Percentiles rank a stretch among this genome's conserved stretches.
Conservation (phyloP, 2,329 filamentous ascomycete genomes). For the Aspergillus tamarii region DNA sequence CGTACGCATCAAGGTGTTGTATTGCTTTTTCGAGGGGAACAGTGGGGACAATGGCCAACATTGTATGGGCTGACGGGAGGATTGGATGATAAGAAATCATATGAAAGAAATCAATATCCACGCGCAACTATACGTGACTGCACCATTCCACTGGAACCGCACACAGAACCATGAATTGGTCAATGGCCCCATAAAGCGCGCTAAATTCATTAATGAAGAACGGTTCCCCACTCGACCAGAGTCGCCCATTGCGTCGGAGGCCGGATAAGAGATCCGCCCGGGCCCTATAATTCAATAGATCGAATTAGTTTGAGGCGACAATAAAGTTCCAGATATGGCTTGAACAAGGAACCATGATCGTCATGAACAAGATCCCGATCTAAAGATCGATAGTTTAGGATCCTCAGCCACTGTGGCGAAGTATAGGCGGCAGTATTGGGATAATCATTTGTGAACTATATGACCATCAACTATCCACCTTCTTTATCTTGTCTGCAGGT, state of each 20-base stretch:
- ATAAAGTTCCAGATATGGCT: not conserved
- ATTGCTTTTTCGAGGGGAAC: not conserved
- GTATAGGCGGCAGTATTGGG: not conserved
- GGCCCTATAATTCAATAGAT: not conserved
- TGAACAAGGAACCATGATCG: not conserved
- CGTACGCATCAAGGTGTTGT: not conserved
- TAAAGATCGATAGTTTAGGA: not conserved
- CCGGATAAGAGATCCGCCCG: not conserved
- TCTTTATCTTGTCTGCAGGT: not conserved
- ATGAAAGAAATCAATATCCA: not conserved
- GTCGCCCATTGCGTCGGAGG: not conserved
- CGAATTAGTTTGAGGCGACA: not conserved
- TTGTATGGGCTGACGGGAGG: not conserved
- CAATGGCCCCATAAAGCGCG: not conserved
- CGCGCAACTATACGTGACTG: not conserved
- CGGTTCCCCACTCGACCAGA: not conserved
- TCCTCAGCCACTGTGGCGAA: not conserved
- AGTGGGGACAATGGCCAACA: not conserved
- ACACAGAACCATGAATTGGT: not conserved
- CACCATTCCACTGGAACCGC: not conserved
- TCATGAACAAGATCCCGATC: not conserved
- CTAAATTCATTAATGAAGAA: not conserved
- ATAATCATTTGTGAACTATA: not conserved
- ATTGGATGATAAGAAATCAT: not conserved
- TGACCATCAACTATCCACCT: not conserved